A percentile compares a stretch with the other conserved stretches of the same genome.
Evolutionary conservation across 371 early-diverging fungal species (phyloP).

Genomic region (Mortierella sp.): DNA sequence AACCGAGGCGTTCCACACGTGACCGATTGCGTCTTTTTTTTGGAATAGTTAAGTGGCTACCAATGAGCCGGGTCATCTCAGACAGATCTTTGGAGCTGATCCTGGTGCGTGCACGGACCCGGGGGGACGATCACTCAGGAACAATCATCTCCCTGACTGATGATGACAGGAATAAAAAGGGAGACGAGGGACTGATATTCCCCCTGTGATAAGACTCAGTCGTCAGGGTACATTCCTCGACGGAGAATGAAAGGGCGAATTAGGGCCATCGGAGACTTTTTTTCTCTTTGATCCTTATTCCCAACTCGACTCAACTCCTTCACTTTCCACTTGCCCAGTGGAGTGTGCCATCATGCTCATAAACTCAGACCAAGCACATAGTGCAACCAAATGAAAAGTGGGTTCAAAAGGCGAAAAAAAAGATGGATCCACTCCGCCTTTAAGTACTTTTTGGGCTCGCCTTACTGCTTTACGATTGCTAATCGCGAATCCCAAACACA

Average conservation of each 20-base stretch:
- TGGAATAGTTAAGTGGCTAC: background rate
- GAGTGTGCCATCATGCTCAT: background rate
- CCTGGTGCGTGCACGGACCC: background rate
- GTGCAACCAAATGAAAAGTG: too few relatives aligned
- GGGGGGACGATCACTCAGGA: background rate
- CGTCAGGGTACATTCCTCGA: background rate
- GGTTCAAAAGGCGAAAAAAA: background rate
- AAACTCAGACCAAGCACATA: too few relatives aligned
- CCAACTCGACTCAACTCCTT: background rate
- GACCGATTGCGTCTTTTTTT: background rate
- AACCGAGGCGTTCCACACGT: background rate
- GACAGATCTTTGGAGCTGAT: background rate
- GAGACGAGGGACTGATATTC: background rate
- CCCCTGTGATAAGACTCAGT: background rate
- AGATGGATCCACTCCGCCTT: background rate
- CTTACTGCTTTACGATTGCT: conserved; percentile 9
- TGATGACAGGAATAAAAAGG: too few relatives aligned
- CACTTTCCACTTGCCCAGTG: background rate
- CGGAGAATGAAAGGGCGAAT: background rate
- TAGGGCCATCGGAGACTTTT: background rate
- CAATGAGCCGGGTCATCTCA: background rate
- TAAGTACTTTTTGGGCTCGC: background rate
- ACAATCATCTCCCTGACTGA: background rate
- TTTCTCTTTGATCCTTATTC: background rate
- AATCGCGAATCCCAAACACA: conserved; percentile 8